Conservation (phyloP, 2,329 filamentous ascomycete species). For the Didymella glomerata region DNA sequence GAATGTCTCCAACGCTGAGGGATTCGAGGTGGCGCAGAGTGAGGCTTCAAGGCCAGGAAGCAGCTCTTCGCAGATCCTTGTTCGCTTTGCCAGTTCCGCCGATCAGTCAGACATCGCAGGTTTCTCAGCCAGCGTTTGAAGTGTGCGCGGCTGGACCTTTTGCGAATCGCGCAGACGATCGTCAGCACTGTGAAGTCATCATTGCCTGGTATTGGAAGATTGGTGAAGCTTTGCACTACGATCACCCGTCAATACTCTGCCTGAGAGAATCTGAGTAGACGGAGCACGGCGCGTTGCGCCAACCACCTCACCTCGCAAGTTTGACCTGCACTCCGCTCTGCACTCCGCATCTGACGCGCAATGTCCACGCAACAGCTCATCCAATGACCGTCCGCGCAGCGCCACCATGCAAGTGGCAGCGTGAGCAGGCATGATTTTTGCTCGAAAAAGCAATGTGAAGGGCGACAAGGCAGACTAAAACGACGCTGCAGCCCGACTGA, state of each 20-base stretch:
- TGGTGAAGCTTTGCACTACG: neutral
- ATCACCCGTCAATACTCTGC: neutral
- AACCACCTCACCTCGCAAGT: neutral
- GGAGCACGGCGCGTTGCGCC: slow-evolving; percentile 17
- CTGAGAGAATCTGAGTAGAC: neutral
- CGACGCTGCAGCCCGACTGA: slow-evolving; percentile 4
- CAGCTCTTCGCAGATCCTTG: slow-evolving; percentile 6
- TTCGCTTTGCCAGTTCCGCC: slow-evolving; percentile 5
- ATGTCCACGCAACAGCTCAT: neutral
- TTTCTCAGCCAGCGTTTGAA: neutral
- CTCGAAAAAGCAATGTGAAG: slow-evolving; percentile 30
- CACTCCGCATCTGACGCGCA: slow-evolving; percentile 17
- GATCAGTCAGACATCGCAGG: slow-evolving; percentile 3
- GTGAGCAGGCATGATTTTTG: slow-evolving; percentile 15
- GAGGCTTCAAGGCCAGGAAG: slow-evolving; percentile 10
- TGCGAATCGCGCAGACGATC: neutral
- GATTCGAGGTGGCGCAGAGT: slow-evolving; percentile 12
- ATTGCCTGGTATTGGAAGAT: neutral
- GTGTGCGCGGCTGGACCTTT: neutral
- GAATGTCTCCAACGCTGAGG: slow-evolving; percentile 12
- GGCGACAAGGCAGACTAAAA: neutral
- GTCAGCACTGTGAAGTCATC: neutral
- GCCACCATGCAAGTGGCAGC: slow-evolving; percentile 16
- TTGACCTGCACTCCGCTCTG: slow-evolving; percentile 13
- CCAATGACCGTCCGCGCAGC: slow-evolving; percentile 9